These are phyloP conservation scores for Collybia nuda DNA, from an alignment of 768 basidiomycete genomes.

Conservation along the genomic window DNA sequence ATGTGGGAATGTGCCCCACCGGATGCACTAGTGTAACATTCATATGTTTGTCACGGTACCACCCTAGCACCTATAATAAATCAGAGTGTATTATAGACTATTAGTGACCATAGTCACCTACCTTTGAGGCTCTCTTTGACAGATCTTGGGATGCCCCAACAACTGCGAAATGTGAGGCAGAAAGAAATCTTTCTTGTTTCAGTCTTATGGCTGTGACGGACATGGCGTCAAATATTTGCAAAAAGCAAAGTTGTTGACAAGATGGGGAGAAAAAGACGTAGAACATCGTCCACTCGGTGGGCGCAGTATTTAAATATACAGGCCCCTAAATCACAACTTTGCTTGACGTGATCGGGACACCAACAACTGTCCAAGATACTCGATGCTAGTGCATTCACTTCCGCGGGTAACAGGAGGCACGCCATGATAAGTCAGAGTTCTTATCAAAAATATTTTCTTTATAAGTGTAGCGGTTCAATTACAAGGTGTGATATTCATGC, in stretches of 20 bases:
- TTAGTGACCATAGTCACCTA: neutral
- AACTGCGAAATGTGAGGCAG: constrained; percentile 17
- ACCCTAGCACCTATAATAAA: constrained; percentile 11
- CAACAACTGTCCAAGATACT: no score
- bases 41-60: constrained; percentile 17
- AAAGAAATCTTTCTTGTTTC: constrained; percentile 16
- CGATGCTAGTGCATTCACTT: no score
- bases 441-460: neutral
- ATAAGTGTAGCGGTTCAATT: neutral
- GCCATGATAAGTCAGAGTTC: no score
- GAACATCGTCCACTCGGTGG: neutral
- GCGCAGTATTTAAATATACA: no score
- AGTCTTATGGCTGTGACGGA: neutral
- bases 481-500: neutral
- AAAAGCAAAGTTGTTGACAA: no score
- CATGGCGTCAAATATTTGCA: neutral
- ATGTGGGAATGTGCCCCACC: constrained; percentile 3
- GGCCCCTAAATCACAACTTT: no score
- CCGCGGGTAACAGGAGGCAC: no score
- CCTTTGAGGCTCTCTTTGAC: constrained; percentile 14
- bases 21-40: constrained; percentile 16
- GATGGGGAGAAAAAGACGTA: no score
- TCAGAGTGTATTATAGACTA: neutral
- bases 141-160: constrained; percentile 17
- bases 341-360: no score